These are phyloP conservation scores for Torulaspora maleeae DNA, from an alignment of 805 yeast genomes.

Conservation along the genomic window DNA sequence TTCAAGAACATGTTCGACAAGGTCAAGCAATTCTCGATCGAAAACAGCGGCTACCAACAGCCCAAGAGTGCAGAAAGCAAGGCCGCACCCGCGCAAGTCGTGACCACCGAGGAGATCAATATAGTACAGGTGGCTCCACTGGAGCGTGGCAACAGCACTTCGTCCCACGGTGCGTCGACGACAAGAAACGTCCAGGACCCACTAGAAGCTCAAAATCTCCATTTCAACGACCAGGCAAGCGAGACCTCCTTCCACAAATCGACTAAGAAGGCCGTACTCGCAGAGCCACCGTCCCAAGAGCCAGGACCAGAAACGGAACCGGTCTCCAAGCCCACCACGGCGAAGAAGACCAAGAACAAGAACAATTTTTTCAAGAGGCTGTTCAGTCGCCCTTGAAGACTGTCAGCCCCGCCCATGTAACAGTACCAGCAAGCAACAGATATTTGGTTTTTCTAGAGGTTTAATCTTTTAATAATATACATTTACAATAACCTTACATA, in stretches of 20 bases:
- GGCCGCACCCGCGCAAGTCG: neutral
- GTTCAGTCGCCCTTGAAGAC: slow-evolving; percentile 10
- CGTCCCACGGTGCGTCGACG: slow-evolving; percentile 19
- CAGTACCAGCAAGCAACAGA: neutral
- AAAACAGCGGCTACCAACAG: slow-evolving; percentile 34
- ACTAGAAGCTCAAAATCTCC: slow-evolving; percentile 4
- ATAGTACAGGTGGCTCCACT: slow-evolving; percentile 3
- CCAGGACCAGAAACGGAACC: neutral
- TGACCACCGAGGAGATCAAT: neutral
- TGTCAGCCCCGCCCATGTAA: no score
- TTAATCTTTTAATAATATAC: slow-evolving; percentile 3
- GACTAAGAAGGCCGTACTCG: neutral
- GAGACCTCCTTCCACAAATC: slow-evolving; percentile 15
- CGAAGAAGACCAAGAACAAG: slow-evolving; percentile 9
- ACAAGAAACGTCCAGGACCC: slow-evolving; percentile 16
- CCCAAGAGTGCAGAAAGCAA: slow-evolving; percentile 14
- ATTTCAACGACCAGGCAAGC: slow-evolving; percentile 6
- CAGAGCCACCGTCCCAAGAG: neutral
- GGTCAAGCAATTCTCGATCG: slow-evolving; percentile 33
- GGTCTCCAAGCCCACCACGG: neutral
- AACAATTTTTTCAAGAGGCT: slow-evolving; percentile 13
- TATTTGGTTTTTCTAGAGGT: neutral
- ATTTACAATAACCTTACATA: slow-evolving; percentile 3
- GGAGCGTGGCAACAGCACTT: neutral
- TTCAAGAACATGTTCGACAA: slow-evolving; percentile 29